phyloP scores from a whole-genome alignment of 495 filamentous ascomycete species.

The Sphaerosporella brunnea region DNA sequence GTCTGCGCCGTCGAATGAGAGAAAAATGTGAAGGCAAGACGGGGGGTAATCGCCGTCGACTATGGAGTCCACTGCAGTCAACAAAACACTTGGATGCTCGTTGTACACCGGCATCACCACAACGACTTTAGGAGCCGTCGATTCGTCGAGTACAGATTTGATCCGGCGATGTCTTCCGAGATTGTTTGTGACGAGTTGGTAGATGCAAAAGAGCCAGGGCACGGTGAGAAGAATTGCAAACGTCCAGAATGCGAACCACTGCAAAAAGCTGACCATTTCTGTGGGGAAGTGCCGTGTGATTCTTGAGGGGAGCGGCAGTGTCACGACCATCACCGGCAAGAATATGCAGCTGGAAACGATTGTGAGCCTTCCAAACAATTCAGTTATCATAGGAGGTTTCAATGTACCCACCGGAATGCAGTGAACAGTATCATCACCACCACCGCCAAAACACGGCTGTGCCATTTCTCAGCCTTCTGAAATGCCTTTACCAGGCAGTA shows the following conservation, averaged over 20 bases:
- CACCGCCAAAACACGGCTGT: constrained; percentile 55
- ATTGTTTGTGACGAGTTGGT: constrained; percentile 69
- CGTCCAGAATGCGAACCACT: constrained; percentile 96
- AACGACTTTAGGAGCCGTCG: constrained; percentile 80
- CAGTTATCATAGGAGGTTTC: no score
- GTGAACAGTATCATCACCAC: constrained; percentile 58
- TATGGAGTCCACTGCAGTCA: constrained; percentile 80
- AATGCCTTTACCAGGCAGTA: constrained; percentile 84
- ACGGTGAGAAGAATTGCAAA: constrained; percentile 70
- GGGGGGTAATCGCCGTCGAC: constrained; percentile 91
- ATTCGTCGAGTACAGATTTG: constrained; percentile 68
- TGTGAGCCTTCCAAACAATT: no score
- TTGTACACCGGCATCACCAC: constrained; percentile 98
- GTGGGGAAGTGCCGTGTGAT: constrained; percentile 53
- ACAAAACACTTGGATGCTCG: constrained; percentile 67
- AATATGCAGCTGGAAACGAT: constrained; percentile 53
- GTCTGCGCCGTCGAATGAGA: constrained; percentile 83
- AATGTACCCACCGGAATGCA: constrained; percentile 49
- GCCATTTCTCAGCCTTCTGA: constrained; percentile 77
- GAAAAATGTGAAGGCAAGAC: constrained; percentile 84
- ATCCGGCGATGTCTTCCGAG: constrained; percentile 66
- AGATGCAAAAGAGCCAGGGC: constrained; percentile 87
- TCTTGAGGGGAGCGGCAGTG: constrained; percentile 61
- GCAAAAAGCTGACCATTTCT: constrained; percentile 48
- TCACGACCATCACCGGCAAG: constrained; percentile 86